Conservation (phyloP, 2,329 filamentous ascomycete genomes). For the Pseudogymnoascus sp. region DNA sequence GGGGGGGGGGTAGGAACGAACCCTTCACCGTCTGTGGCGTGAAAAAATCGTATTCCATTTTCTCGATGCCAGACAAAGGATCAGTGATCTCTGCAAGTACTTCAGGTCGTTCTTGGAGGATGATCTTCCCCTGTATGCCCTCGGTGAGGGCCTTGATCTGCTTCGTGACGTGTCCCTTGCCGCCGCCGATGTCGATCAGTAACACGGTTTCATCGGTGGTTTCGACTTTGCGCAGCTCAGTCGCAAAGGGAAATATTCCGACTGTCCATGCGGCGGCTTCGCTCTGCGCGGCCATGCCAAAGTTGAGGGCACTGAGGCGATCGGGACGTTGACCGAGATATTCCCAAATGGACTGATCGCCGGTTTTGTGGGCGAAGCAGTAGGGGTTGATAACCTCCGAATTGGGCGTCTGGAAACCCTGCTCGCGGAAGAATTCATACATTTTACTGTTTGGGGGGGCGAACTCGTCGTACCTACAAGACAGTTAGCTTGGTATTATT, state of each 20-base stretch:
- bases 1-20: neutral
- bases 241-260: slow-evolving; percentile 21
- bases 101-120: slow-evolving; percentile 17
- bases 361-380: slow-evolving; percentile 23
- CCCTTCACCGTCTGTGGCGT: slow-evolving; percentile 25
- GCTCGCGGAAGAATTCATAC: slow-evolving; percentile 20
- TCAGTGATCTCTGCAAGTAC: slow-evolving; percentile 12
- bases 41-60: slow-evolving; percentile 29
- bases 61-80: slow-evolving; percentile 18
- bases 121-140: slow-evolving; percentile 15
- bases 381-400: slow-evolving; percentile 23
- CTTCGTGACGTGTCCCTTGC: slow-evolving; percentile 15
- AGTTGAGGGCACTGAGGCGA: slow-evolving; percentile 25
- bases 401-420: slow-evolving; percentile 20
- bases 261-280: slow-evolving; percentile 12
- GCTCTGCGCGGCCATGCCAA: slow-evolving; percentile 22
- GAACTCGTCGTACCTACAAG: slow-evolving; percentile 22
- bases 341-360: slow-evolving; percentile 23
- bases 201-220: slow-evolving; percentile 22
- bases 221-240: slow-evolving; percentile 17
- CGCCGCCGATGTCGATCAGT: slow-evolving; percentile 18
- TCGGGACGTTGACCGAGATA: slow-evolving; percentile 22
- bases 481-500: neutral
- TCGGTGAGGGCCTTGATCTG: slow-evolving; percentile 13
- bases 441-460: slow-evolving; percentile 16